Base-by-base conservation (phyloP, 306 rosid species). In the Elaeagnus macrophylla region DNA sequence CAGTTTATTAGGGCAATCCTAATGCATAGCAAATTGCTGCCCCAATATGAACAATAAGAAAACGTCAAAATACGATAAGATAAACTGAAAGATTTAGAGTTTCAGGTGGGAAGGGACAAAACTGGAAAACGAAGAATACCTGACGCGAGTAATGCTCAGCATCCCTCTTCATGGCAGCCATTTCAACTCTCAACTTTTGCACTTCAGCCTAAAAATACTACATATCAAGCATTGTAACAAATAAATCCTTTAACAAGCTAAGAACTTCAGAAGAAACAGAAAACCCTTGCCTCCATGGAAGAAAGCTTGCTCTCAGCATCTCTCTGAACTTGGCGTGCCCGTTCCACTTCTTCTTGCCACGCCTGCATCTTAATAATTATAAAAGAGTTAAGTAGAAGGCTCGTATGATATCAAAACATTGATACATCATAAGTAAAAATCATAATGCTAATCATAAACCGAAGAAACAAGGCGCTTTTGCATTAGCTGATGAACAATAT, bases 161-260 rank as follows among this genome's bases (percentile, higher is more conserved):
- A 69, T 91, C 99, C 79, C 99, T 82, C 81, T 82, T 91, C 99
- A 91, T 91, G 67, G 99, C 93, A 78, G 99, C 96, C 95, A 91
- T 84, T 79, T 91, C 99, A 73, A 91, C 96, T 77, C 96, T 91
- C 85, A 82, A 67, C 57, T 84, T 91, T 72, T 84, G 99, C 63
- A 84, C 57, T 71, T 91, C 96, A 45, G 85, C 95, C 99, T 91
- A 79, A 64, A 52, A 65, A 57, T 53, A 56, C 62, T 20, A 67
- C 41, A 71, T 40, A 41, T 42, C 63, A 73, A 46, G 37, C 48
- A 60, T 66, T 53, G 11, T 53, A 36, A 45, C 49, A 45, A 64
- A 44, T 51, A 66, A 67, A 36, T 65, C 9, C 48, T 67, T 66
- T 25, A 55, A 70, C 42, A 40, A 57, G 50, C 39, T 39, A 66